phyloP scores from a whole-genome alignment of 2,329 filamentous ascomycete genomes.

The Exophiala alcalophila region DNA sequence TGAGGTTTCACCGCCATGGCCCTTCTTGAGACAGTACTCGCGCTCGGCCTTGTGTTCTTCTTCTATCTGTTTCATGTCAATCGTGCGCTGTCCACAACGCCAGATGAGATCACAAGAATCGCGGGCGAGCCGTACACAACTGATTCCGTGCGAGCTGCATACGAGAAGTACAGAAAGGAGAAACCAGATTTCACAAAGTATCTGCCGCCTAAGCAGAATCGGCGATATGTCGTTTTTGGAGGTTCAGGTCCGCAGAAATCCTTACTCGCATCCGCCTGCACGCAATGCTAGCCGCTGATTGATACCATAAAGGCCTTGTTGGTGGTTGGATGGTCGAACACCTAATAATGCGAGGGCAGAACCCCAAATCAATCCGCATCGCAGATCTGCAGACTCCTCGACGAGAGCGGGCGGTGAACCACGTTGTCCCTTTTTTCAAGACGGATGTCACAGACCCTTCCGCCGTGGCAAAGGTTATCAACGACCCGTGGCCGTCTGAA shows the following conservation, averaged over 20 bases:
- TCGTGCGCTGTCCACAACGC: neutral
- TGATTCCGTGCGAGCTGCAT: constrained; percentile 36
- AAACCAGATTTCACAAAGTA: constrained; percentile 37
- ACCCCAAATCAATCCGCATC: constrained; percentile 52
- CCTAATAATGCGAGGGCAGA: constrained; percentile 53
- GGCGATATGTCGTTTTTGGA: constrained; percentile 41
- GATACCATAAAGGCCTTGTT: constrained; percentile 41
- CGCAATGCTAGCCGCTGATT: constrained; percentile 27
- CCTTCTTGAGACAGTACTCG: too few species aligned
- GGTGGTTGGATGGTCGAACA: constrained; percentile 55
- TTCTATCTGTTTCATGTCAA: constrained; percentile 8
- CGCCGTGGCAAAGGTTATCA: constrained; percentile 48
- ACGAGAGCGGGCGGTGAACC: constrained; percentile 43
- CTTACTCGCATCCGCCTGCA: constrained; percentile 34
- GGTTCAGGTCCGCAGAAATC: constrained; percentile 35
- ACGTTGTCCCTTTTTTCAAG: constrained; percentile 45
- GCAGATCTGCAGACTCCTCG: constrained; percentile 49
- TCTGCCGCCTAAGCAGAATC: constrained; percentile 38
- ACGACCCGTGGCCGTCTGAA: constrained; percentile 45
- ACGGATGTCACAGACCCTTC: constrained; percentile 51
- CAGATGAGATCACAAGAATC: constrained; percentile 5
- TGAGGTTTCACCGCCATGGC: too few species aligned
- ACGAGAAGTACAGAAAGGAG: constrained; percentile 31
- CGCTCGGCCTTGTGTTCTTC: neutral
- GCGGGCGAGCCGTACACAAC: constrained; percentile 33